Conservation (phyloP, 257 asterid species). For the Thymus mandschuricus region DNA sequence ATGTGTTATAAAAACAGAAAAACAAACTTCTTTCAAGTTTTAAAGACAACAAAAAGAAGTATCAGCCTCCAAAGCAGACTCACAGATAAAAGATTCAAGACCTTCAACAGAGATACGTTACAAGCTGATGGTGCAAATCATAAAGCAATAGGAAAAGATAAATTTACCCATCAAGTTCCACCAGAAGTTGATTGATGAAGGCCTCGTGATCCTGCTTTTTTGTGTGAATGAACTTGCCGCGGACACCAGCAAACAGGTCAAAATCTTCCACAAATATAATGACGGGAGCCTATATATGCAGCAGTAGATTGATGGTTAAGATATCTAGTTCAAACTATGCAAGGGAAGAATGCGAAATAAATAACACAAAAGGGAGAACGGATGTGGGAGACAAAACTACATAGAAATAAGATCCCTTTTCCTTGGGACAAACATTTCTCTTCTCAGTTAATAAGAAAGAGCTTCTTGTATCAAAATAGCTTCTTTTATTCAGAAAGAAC, state of each 20-base stretch:
- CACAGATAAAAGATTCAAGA: constrained; percentile 17
- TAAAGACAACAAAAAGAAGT: constrained; percentile 18
- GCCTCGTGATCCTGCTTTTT: constrained; percentile 96
- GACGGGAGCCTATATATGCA: constrained; percentile 84
- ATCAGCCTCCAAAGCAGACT: constrained; percentile 14
- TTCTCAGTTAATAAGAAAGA: constrained; percentile 1
- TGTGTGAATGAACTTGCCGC: constrained; percentile 89
- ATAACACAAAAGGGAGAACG: constrained; percentile 1
- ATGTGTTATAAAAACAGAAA: not conserved
- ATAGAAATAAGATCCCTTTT: constrained; percentile 4
- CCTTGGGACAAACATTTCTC: constrained; percentile 6
- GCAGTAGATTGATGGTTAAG: constrained; percentile 31
- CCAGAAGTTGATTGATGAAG: constrained; percentile 96
- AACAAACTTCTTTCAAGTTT: constrained; percentile 9
- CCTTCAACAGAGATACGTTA: not conserved
- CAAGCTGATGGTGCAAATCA: constrained; percentile 13
- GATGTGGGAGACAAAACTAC: not conserved
- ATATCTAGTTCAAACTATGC: too few relatives aligned
- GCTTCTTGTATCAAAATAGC: not conserved
- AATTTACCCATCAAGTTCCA: constrained; percentile 95
- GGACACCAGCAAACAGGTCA: constrained; percentile 98
- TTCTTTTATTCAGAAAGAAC: constrained; percentile 20
- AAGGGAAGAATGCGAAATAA: too few relatives aligned
- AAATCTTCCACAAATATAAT: constrained; percentile 97
- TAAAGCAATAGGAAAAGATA: constrained; percentile 24